phyloP scores from a whole-genome alignment of 345 rosid genomes.

The Eucalyptus urophylla region DNA sequence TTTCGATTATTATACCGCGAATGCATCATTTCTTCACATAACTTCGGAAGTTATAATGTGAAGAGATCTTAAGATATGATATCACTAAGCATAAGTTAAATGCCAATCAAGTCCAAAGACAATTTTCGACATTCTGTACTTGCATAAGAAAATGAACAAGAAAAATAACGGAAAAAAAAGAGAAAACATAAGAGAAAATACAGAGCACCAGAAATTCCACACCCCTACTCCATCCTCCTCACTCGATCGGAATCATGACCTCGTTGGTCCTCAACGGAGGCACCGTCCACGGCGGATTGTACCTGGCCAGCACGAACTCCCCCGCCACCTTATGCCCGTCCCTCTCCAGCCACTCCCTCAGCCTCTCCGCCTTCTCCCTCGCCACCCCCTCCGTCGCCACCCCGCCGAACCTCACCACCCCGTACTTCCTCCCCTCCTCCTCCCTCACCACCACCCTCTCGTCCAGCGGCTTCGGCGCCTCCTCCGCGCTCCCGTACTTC shows the following conservation, averaged over 20 bases:
- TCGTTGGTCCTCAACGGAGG: slow-evolving; percentile 74
- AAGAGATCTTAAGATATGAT: background rate
- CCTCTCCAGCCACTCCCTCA: slow-evolving; percentile 46
- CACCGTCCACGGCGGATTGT: slow-evolving; percentile 86
- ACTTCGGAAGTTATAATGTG: background rate
- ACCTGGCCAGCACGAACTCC: slow-evolving; percentile 58
- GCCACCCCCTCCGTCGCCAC: slow-evolving; percentile 48
- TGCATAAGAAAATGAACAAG: background rate
- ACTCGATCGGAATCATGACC: slow-evolving; percentile 67
- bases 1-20: background rate
- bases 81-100: background rate
- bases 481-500: slow-evolving; percentile 60
- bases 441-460: slow-evolving; percentile 71
- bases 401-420: slow-evolving; percentile 62
- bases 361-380: slow-evolving; percentile 57
- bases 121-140: fast-evolving
- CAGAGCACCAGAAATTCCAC: background rate
- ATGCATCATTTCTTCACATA: background rate
- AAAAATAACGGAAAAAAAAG: background rate
- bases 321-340: slow-evolving; percentile 68
- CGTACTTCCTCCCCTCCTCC: slow-evolving; percentile 62
- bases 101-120: background rate
- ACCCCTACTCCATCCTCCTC: background rate
- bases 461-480: slow-evolving; percentile 79
- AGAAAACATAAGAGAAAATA: background rate